A percentile compares a stretch with the other conserved stretches of the same genome.
Conservation (phyloP, 2,329 filamentous ascomycete genomes). For the Aureobasidium lini region DNA sequence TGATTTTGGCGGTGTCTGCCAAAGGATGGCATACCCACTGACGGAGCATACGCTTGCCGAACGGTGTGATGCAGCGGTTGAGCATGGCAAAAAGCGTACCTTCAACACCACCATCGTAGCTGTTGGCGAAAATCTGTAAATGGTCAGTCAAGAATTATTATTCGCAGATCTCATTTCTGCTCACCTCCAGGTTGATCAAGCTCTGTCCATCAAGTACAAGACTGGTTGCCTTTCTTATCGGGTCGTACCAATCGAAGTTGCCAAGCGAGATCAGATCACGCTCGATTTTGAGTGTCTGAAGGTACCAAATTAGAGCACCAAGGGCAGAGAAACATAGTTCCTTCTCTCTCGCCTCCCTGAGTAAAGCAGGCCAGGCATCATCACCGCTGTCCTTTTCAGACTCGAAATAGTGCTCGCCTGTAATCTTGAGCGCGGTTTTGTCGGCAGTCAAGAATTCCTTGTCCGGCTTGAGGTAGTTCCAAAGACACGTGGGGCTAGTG, state of each 20-base stretch:
- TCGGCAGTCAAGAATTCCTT: conserved; percentile 91
- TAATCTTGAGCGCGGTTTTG: conserved; percentile 71
- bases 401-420: conserved; percentile 69
- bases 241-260: conserved; percentile 87
- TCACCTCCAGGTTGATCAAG: conserved; percentile 80
- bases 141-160: background rate
- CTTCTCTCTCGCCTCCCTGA: conserved; percentile 67
- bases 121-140: conserved; percentile 71
- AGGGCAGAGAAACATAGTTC: conserved; percentile 84
- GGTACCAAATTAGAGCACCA: conserved; percentile 80
- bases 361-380: conserved; percentile 68
- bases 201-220: conserved; percentile 92
- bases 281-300: conserved; percentile 78
- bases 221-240: conserved; percentile 83
- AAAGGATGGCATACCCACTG: conserved; percentile 97
- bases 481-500: conserved; percentile 83
- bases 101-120: conserved; percentile 72
- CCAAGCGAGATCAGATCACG: conserved; percentile 77
- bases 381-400: conserved; percentile 49
- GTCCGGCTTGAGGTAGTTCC: conserved; percentile 82
- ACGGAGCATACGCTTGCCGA: conserved; percentile 90
- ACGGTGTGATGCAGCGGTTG: conserved; percentile 91
- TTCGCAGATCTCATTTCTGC: background rate
- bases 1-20: conserved; percentile 79
- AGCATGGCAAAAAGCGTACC: conserved; percentile 86